Evolutionary conservation across 176 grass and related monocot species (phyloP).

Genomic region (Echinochloa phyllopogon): DNA sequence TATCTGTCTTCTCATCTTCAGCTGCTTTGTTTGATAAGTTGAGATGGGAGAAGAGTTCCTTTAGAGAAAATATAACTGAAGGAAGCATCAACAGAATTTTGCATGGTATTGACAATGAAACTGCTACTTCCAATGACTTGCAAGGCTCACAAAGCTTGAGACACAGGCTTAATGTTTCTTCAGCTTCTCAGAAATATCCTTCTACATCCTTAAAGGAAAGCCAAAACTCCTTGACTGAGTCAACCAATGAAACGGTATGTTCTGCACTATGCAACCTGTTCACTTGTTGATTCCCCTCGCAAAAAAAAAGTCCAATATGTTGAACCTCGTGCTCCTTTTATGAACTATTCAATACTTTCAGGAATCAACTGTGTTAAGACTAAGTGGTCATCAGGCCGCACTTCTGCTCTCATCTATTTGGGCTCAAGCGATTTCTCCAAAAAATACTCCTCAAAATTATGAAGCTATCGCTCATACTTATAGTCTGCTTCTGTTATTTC

Average conservation of each 20-base stretch:
- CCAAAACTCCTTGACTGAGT: constrained; percentile 48
- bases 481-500: constrained; percentile 85
- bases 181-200: constrained; percentile 41
- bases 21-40: constrained; percentile 99
- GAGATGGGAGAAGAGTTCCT: constrained; percentile 61
- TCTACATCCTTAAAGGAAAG: constrained; percentile 64
- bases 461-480: constrained; percentile 99
- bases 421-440: constrained; percentile 79
- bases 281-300: not conserved
- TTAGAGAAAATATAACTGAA: constrained; percentile 55
- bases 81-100: constrained; percentile 56
- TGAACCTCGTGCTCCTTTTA: constrained; percentile 34
- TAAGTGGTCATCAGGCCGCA: constrained; percentile 80
- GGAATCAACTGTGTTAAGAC: constrained; percentile 65
- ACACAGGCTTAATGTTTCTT: constrained; percentile 49
- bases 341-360: constrained; percentile 43
- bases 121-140: constrained; percentile 8
- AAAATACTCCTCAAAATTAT: constrained; percentile 89
- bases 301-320: not conserved
- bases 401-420: constrained; percentile 96
- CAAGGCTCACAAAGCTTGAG: not conserved
- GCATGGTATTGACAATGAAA: constrained; percentile 48
- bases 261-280: constrained; percentile 11
- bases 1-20: constrained; percentile 99
- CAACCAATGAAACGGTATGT: constrained; percentile 66